These are phyloP conservation scores for Teratosphaeria epicoccoides DNA, from an alignment of 2,329 filamentous ascomycete species.

Conservation along the genomic window DNA sequence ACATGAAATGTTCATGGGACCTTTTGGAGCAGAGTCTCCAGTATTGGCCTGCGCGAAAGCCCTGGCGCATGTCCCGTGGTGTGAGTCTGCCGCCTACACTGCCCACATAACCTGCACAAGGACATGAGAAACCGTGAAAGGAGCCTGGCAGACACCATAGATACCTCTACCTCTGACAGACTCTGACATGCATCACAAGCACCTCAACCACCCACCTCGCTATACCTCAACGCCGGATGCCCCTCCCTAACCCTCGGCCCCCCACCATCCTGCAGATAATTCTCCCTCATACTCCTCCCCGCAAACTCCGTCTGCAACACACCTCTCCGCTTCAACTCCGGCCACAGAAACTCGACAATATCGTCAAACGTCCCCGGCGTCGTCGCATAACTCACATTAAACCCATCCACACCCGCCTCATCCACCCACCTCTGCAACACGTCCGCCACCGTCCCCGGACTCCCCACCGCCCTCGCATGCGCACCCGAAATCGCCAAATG, in stretches of 20 bases:
- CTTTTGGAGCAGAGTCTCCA: no score
- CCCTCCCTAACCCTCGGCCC: slow-evolving; percentile 16
- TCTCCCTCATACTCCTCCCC: slow-evolving; percentile 51
- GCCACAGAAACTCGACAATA: slow-evolving; percentile 53
- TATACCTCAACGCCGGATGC: slow-evolving; percentile 16
- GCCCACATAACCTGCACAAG: no score
- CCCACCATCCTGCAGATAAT: slow-evolving; percentile 30
- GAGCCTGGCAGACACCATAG: no score
- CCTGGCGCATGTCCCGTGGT: no score
- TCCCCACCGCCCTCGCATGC: slow-evolving; percentile 55
- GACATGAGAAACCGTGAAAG: no score
- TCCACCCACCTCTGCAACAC: slow-evolving; percentile 48
- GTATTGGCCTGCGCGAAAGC: no score
- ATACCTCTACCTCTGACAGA: no score
- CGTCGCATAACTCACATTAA: slow-evolving; percentile 62
- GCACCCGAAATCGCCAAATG: slow-evolving; percentile 59
- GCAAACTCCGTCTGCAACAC: slow-evolving; percentile 46
- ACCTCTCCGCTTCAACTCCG: slow-evolving; percentile 50
- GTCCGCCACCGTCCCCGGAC: slow-evolving; percentile 45
- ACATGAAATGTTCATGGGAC: no score
- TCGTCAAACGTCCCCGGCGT: slow-evolving; percentile 59
- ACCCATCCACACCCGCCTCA: slow-evolving; percentile 63
- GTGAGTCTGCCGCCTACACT: no score
- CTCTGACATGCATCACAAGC: no score
- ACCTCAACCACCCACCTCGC: neutral